Evolutionary conservation across 2,329 filamentous ascomycete genomes (phyloP), one percentile per base, ranked within the genome.

Genomic region (Nigrospora sphaerica): DNA sequence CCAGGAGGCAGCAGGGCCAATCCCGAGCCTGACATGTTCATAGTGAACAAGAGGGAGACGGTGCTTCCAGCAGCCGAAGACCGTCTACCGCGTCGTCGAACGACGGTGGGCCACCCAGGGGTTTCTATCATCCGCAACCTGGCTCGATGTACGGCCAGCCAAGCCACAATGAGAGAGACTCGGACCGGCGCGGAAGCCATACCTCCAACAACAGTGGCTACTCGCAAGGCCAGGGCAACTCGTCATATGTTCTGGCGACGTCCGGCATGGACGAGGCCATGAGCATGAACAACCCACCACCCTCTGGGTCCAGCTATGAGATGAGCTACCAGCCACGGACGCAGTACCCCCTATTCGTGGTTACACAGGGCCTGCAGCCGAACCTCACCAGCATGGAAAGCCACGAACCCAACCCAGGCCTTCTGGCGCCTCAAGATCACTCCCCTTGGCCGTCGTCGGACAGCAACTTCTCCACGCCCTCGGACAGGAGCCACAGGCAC

Each of bases 381-480:
- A 39, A 46, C 23, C 46, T 58, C 19, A 58, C 62, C 46, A 59
- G 48, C 45, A 56, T 64, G 41, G 60, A 57, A 40, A 62, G 63
- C 49, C 56, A 61, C 48, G 64, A 63, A 44, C 55, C 46, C 44
- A 58, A 48, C 50, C 42, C 56, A 48, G 62, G 53, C 52, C 56
- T 61, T 59, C 45, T 60, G 39, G 41, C 54, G 48, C 31, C 62
- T 46, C 49, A 62, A 32, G 71, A 72, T 28, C 58, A 56, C 42
- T 65, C 72, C 10, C 63, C 62, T 6, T 69, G 71, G 61, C 55
- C 65, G 4, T 73, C 72, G 4, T 73, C 73, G 9, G 70, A 70
- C 39, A 75, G 72, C 57, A 63, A 62, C 19, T 75, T 70, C 52
- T 76, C 74, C 3, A 72, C 73, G 3, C 67, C 71, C 16, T 70